These are phyloP conservation scores for Alisma plantagoaquatica DNA, from an alignment of 106 monocot species.

Conservation along the genomic window DNA sequence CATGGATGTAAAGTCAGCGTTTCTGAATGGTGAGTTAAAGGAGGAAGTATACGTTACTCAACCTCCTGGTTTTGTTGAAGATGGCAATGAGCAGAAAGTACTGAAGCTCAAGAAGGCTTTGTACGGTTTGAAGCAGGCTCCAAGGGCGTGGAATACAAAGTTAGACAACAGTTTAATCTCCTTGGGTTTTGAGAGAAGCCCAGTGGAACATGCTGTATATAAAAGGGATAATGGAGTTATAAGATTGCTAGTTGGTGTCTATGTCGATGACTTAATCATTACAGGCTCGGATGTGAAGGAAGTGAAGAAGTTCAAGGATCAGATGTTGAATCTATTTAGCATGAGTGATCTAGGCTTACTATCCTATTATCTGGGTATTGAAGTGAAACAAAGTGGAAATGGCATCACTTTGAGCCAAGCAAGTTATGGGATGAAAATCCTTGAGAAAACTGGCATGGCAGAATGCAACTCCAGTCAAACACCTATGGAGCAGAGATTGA, in stretches of 20 bases:
- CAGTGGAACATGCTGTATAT: neutral
- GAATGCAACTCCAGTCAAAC: conserved; percentile 4
- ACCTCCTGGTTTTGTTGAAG: neutral
- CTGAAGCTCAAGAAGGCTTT: conserved; percentile 3
- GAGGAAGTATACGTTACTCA: neutral
- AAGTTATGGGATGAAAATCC: conserved; percentile 8
- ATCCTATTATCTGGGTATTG: conserved; percentile 6
- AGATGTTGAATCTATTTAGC: neutral
- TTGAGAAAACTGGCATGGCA: conserved; percentile 2
- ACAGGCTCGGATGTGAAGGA: neutral
- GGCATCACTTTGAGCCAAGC: neutral
- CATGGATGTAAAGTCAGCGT: conserved; percentile 9
- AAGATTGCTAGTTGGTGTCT: neutral
- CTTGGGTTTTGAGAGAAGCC: neutral
- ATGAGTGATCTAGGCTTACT: conserved; percentile 7
- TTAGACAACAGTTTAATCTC: neutral
- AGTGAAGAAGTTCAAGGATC: neutral
- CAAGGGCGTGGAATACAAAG: conserved; percentile 1
- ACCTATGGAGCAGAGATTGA: conserved; percentile 5
- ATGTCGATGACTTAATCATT: neutral
- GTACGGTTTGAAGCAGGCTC: conserved; percentile 4
- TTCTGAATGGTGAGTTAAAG: conserved; percentile 2
- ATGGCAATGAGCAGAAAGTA: neutral
- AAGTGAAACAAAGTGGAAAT: conserved; percentile 4
- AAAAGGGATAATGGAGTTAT: too few relatives aligned